phyloP scores from a whole-genome alignment of 352 stramenopile genomes.

The Globisporangium megalacanthum region DNA sequence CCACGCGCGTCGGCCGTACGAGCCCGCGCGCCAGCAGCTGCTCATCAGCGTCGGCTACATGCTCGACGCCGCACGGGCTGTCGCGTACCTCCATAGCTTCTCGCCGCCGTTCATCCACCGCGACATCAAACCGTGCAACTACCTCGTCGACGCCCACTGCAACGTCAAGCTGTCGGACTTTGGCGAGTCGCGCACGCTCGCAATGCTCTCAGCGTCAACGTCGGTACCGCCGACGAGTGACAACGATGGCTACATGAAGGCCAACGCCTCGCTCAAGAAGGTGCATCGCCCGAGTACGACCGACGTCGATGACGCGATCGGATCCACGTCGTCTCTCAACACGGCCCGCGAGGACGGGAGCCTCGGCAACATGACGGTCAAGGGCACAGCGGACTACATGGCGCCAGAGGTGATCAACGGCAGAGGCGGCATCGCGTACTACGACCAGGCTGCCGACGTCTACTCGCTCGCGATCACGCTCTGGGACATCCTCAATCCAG shows the following conservation, averaged over 20 bases:
- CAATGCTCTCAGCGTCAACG: conserved; percentile 2
- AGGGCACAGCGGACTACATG: conserved; percentile 34
- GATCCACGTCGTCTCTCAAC: neutral
- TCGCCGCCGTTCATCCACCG: conserved; percentile 66
- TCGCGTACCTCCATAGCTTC: conserved; percentile 68
- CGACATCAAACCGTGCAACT: conserved; percentile 96
- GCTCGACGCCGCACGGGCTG: conserved; percentile 46
- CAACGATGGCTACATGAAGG: conserved; percentile 2
- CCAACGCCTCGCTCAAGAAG: neutral
- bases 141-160: conserved; percentile 29
- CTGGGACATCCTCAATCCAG: conserved; percentile 54
- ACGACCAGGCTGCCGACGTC: conserved; percentile 43
- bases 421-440: conserved; percentile 17
- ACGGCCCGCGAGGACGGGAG: conserved; percentile 10
- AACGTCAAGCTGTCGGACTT: conserved; percentile 69
- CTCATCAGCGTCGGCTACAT: conserved; percentile 48
- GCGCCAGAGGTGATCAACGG: conserved; percentile 50
- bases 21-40: conserved; percentile 27
- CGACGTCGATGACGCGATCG: neutral
- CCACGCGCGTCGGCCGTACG: conserved; percentile 13
- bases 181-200: conserved; percentile 31
- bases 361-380: neutral
- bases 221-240: neutral
- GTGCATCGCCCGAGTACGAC: neutral
- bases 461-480: conserved; percentile 58